phyloP scores from a whole-genome alignment of 306 rosid species.

The Parietaria judaica region DNA sequence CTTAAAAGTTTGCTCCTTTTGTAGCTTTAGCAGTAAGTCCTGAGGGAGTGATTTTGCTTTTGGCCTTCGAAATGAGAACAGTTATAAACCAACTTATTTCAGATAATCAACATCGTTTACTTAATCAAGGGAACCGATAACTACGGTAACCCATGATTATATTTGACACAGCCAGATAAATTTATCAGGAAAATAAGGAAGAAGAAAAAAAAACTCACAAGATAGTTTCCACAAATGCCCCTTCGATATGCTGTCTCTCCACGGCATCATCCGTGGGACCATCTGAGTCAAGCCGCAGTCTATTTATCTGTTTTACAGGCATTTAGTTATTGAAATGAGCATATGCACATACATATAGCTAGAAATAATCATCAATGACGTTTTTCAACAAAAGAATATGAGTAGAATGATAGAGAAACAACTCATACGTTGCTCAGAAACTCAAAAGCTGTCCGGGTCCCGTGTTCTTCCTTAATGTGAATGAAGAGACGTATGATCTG shows the following conservation, averaged over 20 bases:
- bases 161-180: background rate
- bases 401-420: conserved; percentile 1
- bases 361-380: background rate
- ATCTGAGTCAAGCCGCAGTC: conserved; percentile 58
- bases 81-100: conserved; percentile 3
- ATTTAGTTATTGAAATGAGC: conserved; percentile 15
- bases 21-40: conserved; percentile 67
- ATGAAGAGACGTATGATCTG: conserved; percentile 79
- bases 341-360: background rate
- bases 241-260: conserved; percentile 76
- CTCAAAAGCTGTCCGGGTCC: conserved; percentile 66
- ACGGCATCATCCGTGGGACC: conserved; percentile 48
- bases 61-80: conserved; percentile 44
- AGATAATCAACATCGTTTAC: background rate
- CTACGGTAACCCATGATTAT: conserved; percentile 12
- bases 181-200: background rate
- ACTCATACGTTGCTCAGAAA: conserved; percentile 81
- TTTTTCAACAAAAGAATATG: background rate
- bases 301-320: conserved; percentile 57
- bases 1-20: conserved; percentile 66
- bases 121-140: background rate
- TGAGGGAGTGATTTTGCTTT: conserved; percentile 87
- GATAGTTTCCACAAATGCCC: conserved; percentile 87
- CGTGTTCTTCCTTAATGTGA: conserved; percentile 69
- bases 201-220: conserved; percentile 45